Conservation (phyloP, 73 alveolate genomes). For the Paramecium octaurelia region DNA sequence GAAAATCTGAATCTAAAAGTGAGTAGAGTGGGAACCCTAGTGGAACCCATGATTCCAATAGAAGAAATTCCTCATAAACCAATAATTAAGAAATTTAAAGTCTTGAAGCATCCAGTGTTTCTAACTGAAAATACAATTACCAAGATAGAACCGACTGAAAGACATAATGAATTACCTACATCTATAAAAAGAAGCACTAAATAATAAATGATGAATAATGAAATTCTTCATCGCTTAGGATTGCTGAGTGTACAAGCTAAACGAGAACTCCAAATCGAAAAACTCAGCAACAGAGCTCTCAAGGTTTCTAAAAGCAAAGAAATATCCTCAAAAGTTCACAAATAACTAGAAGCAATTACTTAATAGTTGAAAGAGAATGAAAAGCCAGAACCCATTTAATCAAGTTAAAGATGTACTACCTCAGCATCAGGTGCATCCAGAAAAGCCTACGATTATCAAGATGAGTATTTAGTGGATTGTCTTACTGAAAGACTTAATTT, state of each 20-base stretch:
- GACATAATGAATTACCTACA: background rate
- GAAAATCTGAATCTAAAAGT: background rate
- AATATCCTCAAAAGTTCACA: background rate
- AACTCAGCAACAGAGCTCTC: background rate
- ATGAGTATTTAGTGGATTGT: background rate
- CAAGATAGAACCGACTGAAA: background rate
- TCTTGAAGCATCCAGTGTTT: background rate
- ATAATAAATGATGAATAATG: constrained; percentile 27
- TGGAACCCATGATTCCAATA: background rate
- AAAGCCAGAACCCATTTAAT: background rate
- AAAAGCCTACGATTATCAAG: background rate
- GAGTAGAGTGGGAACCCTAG: background rate
- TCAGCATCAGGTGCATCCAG: constrained; percentile 26
- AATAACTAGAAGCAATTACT: background rate
- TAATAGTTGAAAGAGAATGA: background rate
- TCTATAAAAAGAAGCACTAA: background rate
- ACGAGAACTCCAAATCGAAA: background rate
- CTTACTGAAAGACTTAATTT: background rate
- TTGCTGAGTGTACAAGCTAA: constrained; percentile 23
- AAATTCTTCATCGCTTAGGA: constrained; percentile 7
- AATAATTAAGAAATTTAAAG: background rate
- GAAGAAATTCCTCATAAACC: background rate
- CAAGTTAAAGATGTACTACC: background rate
- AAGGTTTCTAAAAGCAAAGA: background rate
- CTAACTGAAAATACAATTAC: background rate